Base-by-base conservation (phyloP, 805 yeast genomes). In the Ogataea paradorogensis region DNA sequence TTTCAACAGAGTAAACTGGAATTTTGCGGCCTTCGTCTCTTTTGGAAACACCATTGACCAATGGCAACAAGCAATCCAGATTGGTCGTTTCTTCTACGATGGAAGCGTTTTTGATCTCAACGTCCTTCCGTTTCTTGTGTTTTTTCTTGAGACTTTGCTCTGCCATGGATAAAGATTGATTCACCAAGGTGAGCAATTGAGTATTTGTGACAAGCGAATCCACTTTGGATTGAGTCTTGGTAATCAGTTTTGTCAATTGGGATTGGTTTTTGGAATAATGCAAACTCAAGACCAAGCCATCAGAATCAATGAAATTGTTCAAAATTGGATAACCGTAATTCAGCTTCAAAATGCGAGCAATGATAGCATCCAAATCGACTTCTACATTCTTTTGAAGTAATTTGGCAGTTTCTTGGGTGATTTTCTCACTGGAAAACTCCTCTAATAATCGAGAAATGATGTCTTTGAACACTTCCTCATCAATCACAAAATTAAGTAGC, bases 381-480 rank as follows among this genome's bases (percentile, higher is more conserved):
- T 31, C 38, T 8, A 60, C 44, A 6, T 65, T 59, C 35, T 46
- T 49, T 45, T 56, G 65, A 30, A 70, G 51, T 18, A 70, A 51
- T 30, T 54, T 62, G 47, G 63, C 66, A 35, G 72, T 69, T 37
- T 68, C 71, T 35, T 61, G 58, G 26, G 83, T 80, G 46, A 84
- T 80, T 26, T 73, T 76, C 22, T 73, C 77, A 25, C 69, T 63
- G 15, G 86, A 74, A 51, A 71, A 83, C 45, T 85, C 93, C 43
- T 73, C 80, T 30, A 76, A 63, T 31, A 89, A 63, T 50, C 96
- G 74, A 21, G 73, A 63, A 10, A 88, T 75, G 6, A 82, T 69
- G 53, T 84, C 95, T 38, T 71, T 67, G 53, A 84, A 82, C 28
- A 84, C 73, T 21, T 78, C 87, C 32, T 76, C 81, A 48, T 76